These are phyloP conservation scores for Chlamydomonas schloesseri DNA, from an alignment of 139 green algal genomes.

Conservation along the genomic window DNA sequence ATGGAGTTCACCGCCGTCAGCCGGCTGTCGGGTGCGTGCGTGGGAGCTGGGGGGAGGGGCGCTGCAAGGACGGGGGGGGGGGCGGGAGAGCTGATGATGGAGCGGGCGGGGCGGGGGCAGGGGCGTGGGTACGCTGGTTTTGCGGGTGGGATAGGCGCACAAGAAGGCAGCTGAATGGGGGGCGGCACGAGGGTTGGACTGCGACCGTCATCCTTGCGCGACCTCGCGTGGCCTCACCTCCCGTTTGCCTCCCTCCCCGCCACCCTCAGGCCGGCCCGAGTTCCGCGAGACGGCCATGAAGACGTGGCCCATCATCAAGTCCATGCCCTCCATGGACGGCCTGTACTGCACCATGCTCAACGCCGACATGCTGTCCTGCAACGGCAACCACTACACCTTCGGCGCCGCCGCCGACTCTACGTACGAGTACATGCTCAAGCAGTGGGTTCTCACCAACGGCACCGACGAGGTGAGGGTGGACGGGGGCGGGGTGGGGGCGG, in stretches of 20 bases:
- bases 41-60: too few species aligned
- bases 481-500: too few species aligned
- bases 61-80: too few species aligned
- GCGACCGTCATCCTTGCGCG: too few species aligned
- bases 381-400: constrained; percentile 44
- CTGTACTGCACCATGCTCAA: constrained; percentile 76
- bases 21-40: constrained; percentile 60
- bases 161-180: too few species aligned
- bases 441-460: constrained; percentile 58
- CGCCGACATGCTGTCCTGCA: constrained; percentile 45
- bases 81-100: not conserved
- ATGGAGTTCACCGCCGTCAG: constrained; percentile 82
- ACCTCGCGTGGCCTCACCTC: too few species aligned
- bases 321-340: constrained; percentile 53
- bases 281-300: constrained; percentile 52
- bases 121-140: too few species aligned
- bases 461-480: not conserved
- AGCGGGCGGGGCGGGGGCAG: too few species aligned
- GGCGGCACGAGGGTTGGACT: too few species aligned
- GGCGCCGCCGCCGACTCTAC: constrained; percentile 47
- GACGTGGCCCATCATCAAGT: constrained; percentile 55
- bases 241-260: too few species aligned
- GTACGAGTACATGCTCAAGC: constrained; percentile 93
- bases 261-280: constrained; percentile 38
- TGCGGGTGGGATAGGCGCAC: too few species aligned